These are phyloP conservation scores for Lachnellula occidentalis DNA, from an alignment of 2,329 filamentous ascomycete genomes.

Conservation along the genomic window DNA sequence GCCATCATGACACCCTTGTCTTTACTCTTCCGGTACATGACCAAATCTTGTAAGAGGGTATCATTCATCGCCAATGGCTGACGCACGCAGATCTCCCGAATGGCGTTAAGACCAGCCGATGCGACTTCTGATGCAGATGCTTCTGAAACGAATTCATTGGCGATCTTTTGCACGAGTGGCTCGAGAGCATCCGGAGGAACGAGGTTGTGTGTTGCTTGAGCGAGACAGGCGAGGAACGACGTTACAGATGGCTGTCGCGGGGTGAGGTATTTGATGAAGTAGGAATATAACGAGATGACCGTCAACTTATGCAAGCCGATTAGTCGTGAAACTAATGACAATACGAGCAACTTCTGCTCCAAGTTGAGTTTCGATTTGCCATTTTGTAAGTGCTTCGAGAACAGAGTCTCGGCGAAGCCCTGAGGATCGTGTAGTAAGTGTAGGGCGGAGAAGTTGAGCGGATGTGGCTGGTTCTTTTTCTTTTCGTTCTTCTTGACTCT, in stretches of 20 bases:
- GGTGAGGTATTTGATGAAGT: conserved; percentile 89
- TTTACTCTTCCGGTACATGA: conserved; percentile 94
- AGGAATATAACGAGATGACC: conserved; percentile 86
- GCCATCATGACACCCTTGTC: conserved; percentile 99
- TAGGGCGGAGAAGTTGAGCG: conserved; percentile 91
- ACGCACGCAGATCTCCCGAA: conserved; percentile 86
- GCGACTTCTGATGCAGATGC: conserved; percentile 86
- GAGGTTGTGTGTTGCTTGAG: conserved; percentile 84
- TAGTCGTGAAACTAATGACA: conserved; percentile 85
- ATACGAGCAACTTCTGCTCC: conserved; percentile 82
- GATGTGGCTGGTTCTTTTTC: conserved; percentile 82
- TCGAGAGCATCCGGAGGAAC: conserved; percentile 91
- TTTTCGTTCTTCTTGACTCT: conserved; percentile 77
- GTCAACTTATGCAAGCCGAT: conserved; percentile 91
- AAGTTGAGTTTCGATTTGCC: conserved; percentile 78
- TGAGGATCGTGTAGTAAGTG: conserved; percentile 93
- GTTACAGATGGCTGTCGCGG: conserved; percentile 87
- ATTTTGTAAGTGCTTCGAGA: conserved; percentile 85
- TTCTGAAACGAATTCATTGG: conserved; percentile 97
- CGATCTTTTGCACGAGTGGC: conserved; percentile 88
- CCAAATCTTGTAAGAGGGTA: conserved; percentile 89
- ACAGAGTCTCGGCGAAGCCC: conserved; percentile 84
- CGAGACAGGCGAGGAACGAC: conserved; percentile 84
- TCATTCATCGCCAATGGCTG: conserved; percentile 97
- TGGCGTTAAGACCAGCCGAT: conserved; percentile 86